These are phyloP conservation scores for Bruguiera hainesii DNA, from an alignment of 441 rosid species.

Conservation along the genomic window DNA sequence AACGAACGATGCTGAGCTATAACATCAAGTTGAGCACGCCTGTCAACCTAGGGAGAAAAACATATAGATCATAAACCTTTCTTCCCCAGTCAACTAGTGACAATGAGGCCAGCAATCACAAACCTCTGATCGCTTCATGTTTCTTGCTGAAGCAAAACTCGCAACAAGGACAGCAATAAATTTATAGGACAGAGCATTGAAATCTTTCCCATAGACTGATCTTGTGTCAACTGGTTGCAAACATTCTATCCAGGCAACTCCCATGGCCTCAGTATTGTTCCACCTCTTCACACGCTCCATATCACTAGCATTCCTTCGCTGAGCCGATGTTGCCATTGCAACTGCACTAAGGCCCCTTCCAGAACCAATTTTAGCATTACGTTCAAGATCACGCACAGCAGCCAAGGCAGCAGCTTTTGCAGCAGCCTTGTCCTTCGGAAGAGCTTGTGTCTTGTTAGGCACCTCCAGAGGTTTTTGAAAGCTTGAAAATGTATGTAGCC, in stretches of 20 bases:
- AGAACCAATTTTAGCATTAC: slow-evolving; percentile 97
- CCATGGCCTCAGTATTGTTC: slow-evolving; percentile 97
- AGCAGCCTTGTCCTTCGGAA: slow-evolving; percentile 93
- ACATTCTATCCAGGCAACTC: slow-evolving; percentile 99
- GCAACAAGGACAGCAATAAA: slow-evolving; percentile 96
- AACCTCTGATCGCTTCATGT: slow-evolving; percentile 98
- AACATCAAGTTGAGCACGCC: slow-evolving; percentile 81
- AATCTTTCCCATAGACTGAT: slow-evolving; percentile 98
- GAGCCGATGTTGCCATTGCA: slow-evolving; percentile 99
- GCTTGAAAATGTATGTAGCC: slow-evolving; percentile 86
- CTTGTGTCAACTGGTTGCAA: slow-evolving; percentile 90
- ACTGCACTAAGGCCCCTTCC: slow-evolving; percentile 99
- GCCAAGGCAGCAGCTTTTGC: slow-evolving; percentile 99
- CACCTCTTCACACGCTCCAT: slow-evolving; percentile 93
- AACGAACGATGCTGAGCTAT: slow-evolving; percentile 54
- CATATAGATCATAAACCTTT: slow-evolving; percentile 11
- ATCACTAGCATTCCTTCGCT: slow-evolving; percentile 86
- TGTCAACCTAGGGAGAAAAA: slow-evolving; percentile 67
- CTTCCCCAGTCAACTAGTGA: slow-evolving; percentile 18
- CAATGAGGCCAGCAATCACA: slow-evolving; percentile 25
- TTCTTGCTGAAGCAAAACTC: slow-evolving; percentile 98
- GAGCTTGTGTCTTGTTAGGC: slow-evolving; percentile 53
- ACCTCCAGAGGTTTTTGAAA: slow-evolving; percentile 81
- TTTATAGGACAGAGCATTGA: slow-evolving; percentile 93
- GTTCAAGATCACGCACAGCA: slow-evolving; percentile 99